Evolutionary conservation across 2,329 filamentous ascomycete species (phyloP).

Genomic region (Penicillium nordicum): DNA sequence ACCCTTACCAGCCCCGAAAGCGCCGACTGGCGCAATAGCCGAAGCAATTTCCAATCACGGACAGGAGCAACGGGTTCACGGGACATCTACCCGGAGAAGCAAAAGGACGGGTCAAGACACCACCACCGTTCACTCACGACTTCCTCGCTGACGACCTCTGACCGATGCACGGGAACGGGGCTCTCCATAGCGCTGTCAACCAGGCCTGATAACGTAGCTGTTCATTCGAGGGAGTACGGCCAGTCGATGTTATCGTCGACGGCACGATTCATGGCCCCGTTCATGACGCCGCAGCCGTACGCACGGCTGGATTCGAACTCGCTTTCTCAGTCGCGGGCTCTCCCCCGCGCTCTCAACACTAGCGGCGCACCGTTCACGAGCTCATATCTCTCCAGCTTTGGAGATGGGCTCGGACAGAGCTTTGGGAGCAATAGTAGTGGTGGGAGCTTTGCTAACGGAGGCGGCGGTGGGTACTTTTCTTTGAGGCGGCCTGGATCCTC

Average conservation of each 20-base stretch:
- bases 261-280: conserved; percentile 5
- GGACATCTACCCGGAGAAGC: not conserved
- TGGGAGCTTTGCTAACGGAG: not conserved
- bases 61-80: conserved; percentile 5
- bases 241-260: conserved; percentile 11
- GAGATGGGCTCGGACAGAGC: conserved; percentile 10
- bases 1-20: conserved; percentile 10
- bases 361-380: conserved; percentile 6
- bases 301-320: not conserved
- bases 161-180: conserved; percentile 8
- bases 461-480: conserved; percentile 24
- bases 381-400: conserved; percentile 9
- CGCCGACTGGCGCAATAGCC: not conserved
- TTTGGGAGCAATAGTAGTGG: conserved; percentile 4
- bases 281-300: conserved; percentile 22
- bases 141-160: conserved; percentile 23
- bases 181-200: conserved; percentile 19
- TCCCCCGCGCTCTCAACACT: conserved; percentile 1
- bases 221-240: not conserved
- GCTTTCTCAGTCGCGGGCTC: conserved; percentile 7
- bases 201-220: conserved; percentile 13
- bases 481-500: conserved; percentile 15
- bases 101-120: conserved; percentile 17
- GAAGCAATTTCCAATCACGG: conserved; percentile 5
- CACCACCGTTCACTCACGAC: conserved; percentile 37